phyloP scores from a whole-genome alignment of 148 eudicot species.

The Persicaria maculosa region DNA sequence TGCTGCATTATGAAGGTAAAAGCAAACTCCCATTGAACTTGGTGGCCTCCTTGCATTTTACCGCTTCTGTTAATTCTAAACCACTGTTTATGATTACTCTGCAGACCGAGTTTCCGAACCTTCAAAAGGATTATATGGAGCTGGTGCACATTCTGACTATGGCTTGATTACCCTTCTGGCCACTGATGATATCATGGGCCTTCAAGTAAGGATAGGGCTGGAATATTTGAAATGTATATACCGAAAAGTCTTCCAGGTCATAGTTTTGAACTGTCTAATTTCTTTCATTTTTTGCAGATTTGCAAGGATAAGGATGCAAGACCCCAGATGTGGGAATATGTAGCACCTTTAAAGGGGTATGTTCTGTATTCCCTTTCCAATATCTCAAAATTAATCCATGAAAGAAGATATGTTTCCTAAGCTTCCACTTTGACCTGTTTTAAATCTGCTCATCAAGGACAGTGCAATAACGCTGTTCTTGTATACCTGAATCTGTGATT shows the following conservation, averaged over 20 bases:
- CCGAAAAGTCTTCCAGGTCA: constrained; percentile 10
- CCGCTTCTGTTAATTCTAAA: neutral
- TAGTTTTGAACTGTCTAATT: neutral
- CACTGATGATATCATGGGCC: constrained; percentile 78
- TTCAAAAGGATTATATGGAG: constrained; percentile 74
- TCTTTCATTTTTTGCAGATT: constrained; percentile 37
- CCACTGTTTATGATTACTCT: constrained; percentile 7
- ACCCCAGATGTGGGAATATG: constrained; percentile 85
- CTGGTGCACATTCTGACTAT: constrained; percentile 93
- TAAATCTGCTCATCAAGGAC: no score
- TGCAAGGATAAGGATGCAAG: constrained; percentile 84
- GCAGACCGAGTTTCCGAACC: constrained; percentile 70
- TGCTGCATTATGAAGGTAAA: constrained; percentile 80
- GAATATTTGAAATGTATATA: constrained; percentile 12
- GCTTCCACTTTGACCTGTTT: neutral
- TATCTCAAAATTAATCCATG: neutral
- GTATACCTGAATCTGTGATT: neutral
- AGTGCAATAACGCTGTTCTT: neutral
- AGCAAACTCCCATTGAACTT: constrained; percentile 5
- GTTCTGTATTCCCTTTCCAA: constrained; percentile 14
- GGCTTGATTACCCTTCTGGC: constrained; percentile 91
- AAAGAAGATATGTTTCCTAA: no score
- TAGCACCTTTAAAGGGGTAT: constrained; percentile 83
- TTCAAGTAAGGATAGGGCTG: constrained; percentile 58
- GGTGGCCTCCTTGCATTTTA: neutral